These are phyloP conservation scores for Silene uniflora DNA, from an alignment of 148 eudicot genomes.

Conservation along the genomic window DNA sequence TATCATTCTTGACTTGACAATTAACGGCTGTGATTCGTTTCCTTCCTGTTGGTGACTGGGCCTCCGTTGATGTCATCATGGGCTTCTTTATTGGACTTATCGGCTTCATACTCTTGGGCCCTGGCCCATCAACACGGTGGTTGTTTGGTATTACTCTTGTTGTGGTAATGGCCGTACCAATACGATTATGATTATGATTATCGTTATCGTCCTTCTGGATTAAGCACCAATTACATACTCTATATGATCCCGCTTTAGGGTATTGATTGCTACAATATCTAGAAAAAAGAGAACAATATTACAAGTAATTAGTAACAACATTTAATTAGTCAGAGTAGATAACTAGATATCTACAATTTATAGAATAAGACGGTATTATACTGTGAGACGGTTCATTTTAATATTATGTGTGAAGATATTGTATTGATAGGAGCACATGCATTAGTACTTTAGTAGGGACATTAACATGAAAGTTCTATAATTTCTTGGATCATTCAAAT, in stretches of 20 bases:
- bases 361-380: too few species aligned
- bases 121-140: constrained; percentile 15
- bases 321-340: too few species aligned
- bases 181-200: too few species aligned
- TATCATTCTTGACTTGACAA: constrained; percentile 21
- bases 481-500: too few species aligned
- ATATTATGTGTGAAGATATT: too few species aligned
- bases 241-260: constrained; percentile 60
- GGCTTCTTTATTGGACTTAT: constrained; percentile 43
- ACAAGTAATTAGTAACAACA: too few species aligned
- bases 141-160: constrained; percentile 15
- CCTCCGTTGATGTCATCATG: constrained; percentile 21
- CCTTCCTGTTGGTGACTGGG: constrained; percentile 28
- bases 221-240: constrained; percentile 80
- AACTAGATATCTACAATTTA: too few species aligned
- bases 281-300: background rate
- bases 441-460: too few species aligned
- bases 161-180: background rate
- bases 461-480: too few species aligned
- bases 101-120: constrained; percentile 23
- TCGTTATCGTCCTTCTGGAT: constrained; percentile 27
- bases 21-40: constrained; percentile 29
- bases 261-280: constrained; percentile 82
- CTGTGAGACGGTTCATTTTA: too few species aligned
- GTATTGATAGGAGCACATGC: too few species aligned